Base-by-base conservation (phyloP, 805 yeast species). In the Saccharomyces kudriavzevii region DNA sequence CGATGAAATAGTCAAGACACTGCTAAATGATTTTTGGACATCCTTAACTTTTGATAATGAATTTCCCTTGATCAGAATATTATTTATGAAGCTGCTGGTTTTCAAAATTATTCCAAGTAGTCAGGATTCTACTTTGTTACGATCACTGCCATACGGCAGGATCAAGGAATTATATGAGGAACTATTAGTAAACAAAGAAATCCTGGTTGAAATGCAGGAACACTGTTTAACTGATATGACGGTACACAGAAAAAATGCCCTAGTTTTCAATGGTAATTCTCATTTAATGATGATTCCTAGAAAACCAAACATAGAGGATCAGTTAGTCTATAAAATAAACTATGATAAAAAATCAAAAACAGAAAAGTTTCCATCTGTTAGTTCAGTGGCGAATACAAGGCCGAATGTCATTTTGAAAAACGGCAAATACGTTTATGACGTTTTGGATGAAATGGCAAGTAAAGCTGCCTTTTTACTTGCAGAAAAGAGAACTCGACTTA, bases 391-490 rank as follows among this genome's bases (percentile, higher is more conserved):
- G 6, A 59, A 50, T 48, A 52, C 58, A 5, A 54, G 66, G 29
- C 63, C 66, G 25, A 51, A 60, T 5, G 14, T 58, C 1, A 48
- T 65, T 29, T 24, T 58, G 13, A 57, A 45, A 20, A 54, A 55
- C 24, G 67, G 67, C 2, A 57, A 56, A 45, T 62, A 60, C 48
- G 68, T 66, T 2, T 64, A 61, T 51, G 69, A 65, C 49, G 56
- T 63, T 2, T 53, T 60, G 27, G 69, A 65, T 52, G 65, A 59
- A 45, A 54, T 62, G 59, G 62, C 60, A 27, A 46, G 51, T 1
- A 59, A 61, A 48, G 60, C 61, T 0, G 56, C 60, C 5, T 47
- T 55, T 17, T 29, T 55, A 17, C 49, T 57, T 26, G 61, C 62
- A 8, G 55, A 53, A 47, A 54, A 56, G 45, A 58, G 53, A 9